phyloP scores from a whole-genome alignment of 805 yeast species.

The Starmerella vitae region DNA sequence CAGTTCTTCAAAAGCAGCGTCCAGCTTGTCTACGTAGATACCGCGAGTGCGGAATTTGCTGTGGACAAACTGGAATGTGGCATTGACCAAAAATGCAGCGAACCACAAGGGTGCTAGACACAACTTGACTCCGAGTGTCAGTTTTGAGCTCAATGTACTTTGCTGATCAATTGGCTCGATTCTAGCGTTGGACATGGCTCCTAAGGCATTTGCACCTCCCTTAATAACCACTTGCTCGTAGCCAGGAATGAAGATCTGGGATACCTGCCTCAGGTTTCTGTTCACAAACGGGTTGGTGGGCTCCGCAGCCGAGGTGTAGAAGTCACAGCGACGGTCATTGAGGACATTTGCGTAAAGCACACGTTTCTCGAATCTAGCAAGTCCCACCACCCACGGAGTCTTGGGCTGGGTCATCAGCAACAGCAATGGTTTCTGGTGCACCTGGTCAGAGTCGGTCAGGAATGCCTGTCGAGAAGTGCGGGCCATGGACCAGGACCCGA shows the following conservation, averaged over 20 bases:
- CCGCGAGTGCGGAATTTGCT: constrained; percentile 29
- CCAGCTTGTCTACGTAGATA: constrained; percentile 19
- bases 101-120: constrained; percentile 64
- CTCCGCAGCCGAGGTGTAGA: constrained; percentile 71
- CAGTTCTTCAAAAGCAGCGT: constrained; percentile 19
- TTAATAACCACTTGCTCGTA: constrained; percentile 18
- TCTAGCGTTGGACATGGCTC: not conserved
- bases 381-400: constrained; percentile 46
- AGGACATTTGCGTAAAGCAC: constrained; percentile 61
- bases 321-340: constrained; percentile 68
- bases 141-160: not conserved
- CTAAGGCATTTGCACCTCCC: not conserved
- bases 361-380: constrained; percentile 39
- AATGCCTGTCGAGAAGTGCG: constrained; percentile 66
- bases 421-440: constrained; percentile 40
- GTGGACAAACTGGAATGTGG: constrained; percentile 30
- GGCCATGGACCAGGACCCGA: constrained; percentile 56
- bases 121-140: constrained; percentile 34
- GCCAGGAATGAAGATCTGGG: constrained; percentile 18
- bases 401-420: constrained; percentile 50
- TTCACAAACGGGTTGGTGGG: constrained; percentile 14
- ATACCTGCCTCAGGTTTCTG: constrained; percentile 4
- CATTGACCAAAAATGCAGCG: constrained; percentile 40
- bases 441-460: constrained; percentile 27
- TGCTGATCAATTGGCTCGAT: not conserved